These are phyloP conservation scores for Apiospora kogelbergensis DNA, from an alignment of 2,329 filamentous ascomycete genomes.

Conservation along the genomic window DNA sequence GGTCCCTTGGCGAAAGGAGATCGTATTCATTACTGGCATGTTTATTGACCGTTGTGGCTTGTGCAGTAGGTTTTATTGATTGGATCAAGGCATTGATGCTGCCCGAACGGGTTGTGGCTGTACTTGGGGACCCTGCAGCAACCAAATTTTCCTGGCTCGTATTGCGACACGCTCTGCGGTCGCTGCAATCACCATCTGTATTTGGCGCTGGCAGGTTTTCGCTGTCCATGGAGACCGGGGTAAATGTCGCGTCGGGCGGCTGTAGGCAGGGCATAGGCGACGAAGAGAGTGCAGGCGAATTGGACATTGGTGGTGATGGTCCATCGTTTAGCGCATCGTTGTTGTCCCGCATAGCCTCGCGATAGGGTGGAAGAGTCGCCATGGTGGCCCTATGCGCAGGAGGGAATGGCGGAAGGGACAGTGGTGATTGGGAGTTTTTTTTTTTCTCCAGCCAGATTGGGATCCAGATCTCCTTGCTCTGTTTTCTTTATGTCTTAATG, in stretches of 20 bases:
- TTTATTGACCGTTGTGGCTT: slow-evolving; percentile 22
- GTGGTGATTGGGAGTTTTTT: not conserved
- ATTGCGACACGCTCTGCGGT: slow-evolving; percentile 9
- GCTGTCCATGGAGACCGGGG: slow-evolving; percentile 33
- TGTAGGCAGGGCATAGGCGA: slow-evolving; percentile 32
- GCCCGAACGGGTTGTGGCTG: slow-evolving; percentile 20
- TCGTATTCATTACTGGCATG: slow-evolving; percentile 28
- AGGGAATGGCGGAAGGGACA: slow-evolving; percentile 3
- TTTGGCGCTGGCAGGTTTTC: slow-evolving; percentile 16
- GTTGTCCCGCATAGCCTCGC: slow-evolving; percentile 26
- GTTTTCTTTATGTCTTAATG: not conserved
- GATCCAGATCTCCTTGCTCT: slow-evolving; percentile 1
- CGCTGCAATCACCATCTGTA: not conserved
- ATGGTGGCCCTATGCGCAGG: slow-evolving; percentile 16
- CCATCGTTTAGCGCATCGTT: slow-evolving; percentile 24
- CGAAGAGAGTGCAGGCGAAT: slow-evolving; percentile 29
- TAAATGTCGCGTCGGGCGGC: slow-evolving; percentile 26
- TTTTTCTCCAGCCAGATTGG: not conserved
- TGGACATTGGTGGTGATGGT: slow-evolving; percentile 24
- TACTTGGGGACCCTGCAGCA: slow-evolving; percentile 10
- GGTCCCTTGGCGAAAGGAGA: slow-evolving; percentile 26
- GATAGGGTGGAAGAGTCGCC: slow-evolving; percentile 20
- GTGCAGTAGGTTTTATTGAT: slow-evolving; percentile 31
- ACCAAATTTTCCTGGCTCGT: not conserved
- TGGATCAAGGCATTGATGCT: slow-evolving; percentile 31